Conservation (phyloP, 2,329 filamentous ascomycete genomes). For the Aspergillus brasiliensis region DNA sequence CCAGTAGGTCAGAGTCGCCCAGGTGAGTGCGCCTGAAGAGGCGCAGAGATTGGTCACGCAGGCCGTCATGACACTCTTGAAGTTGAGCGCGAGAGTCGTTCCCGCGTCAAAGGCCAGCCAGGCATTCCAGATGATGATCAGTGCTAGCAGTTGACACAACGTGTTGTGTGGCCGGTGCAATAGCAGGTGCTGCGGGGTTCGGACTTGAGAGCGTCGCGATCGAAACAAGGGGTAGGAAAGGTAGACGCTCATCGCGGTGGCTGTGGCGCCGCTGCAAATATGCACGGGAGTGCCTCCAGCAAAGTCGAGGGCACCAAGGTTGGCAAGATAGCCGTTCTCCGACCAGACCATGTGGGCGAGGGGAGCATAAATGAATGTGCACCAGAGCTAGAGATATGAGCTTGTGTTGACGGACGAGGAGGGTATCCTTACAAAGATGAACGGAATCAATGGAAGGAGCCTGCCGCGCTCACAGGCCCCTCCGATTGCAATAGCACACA, state of each 20-base stretch:
- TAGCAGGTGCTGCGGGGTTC: conserved; percentile 51
- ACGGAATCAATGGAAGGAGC: conserved; percentile 50
- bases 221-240: conserved; percentile 54
- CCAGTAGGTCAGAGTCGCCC: conserved; percentile 49
- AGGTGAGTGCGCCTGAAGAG: conserved; percentile 50
- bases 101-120: conserved; percentile 57
- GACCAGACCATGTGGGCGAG: conserved; percentile 54
- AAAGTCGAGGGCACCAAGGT: conserved; percentile 51
- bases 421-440: conserved; percentile 43
- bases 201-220: conserved; percentile 46
- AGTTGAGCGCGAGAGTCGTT: conserved; percentile 52
- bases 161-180: conserved; percentile 54
- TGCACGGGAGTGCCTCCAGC: conserved; percentile 50
- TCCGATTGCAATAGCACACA: conserved; percentile 55
- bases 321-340: conserved; percentile 47
- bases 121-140: conserved; percentile 56
- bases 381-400: conserved; percentile 44
- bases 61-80: conserved; percentile 54
- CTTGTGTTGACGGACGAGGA: no score
- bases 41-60: conserved; percentile 55
- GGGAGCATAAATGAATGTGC: conserved; percentile 52
- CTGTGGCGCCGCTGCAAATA: conserved; percentile 49
- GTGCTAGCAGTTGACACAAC: conserved; percentile 50
- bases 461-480: conserved; percentile 53
- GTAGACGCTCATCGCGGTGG: conserved; percentile 48